A percentile compares a stretch with the other conserved stretches of the same genome.
Evolutionary conservation across 805 yeast species (phyloP).

Genomic region (Hanseniaspora vineae): DNA sequence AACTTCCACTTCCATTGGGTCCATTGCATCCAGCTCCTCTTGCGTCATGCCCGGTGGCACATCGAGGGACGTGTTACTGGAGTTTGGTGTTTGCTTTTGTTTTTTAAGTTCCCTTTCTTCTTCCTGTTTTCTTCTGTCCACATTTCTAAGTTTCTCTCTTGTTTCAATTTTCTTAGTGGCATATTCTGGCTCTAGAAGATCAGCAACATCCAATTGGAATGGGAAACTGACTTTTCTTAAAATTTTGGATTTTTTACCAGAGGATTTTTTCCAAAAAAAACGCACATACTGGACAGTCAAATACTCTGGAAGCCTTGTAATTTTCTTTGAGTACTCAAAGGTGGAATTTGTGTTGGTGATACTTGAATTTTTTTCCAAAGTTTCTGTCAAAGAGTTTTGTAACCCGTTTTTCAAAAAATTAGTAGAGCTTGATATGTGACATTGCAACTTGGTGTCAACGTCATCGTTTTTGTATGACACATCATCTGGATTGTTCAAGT

Average conservation of each 20-base stretch:
- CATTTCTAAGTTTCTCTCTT: conserved; percentile 64
- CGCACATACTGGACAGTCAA: conserved; percentile 87
- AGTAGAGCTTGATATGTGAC: conserved; percentile 78
- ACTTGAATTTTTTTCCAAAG: conserved; percentile 66
- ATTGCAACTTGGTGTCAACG: conserved; percentile 55
- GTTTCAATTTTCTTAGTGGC: conserved; percentile 50
- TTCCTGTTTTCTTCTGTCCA: conserved; percentile 64
- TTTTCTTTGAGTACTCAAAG: conserved; percentile 44
- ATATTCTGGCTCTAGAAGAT: conserved; percentile 69
- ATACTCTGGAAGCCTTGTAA: conserved; percentile 73
- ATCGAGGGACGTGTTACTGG: conserved; percentile 9
- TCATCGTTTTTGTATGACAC: conserved; percentile 40
- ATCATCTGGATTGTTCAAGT: conserved; percentile 41
- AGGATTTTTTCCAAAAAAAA: conserved; percentile 91
- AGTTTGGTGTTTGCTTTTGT: conserved; percentile 24
- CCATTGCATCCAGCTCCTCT: conserved; percentile 17
- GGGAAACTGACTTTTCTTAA: conserved; percentile 92
- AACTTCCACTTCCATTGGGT: conserved; percentile 43
- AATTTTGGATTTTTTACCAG: conserved; percentile 82
- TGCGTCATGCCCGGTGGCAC: conserved; percentile 8
- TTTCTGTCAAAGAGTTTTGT: conserved; percentile 58
- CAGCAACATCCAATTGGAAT: conserved; percentile 78
- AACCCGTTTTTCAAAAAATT: conserved; percentile 85
- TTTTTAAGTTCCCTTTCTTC: conserved; percentile 60
- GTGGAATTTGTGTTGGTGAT: conserved; percentile 55